Evolutionary conservation across 176 grass and related monocot species (phyloP).

Genomic region (Chloris gayana): DNA sequence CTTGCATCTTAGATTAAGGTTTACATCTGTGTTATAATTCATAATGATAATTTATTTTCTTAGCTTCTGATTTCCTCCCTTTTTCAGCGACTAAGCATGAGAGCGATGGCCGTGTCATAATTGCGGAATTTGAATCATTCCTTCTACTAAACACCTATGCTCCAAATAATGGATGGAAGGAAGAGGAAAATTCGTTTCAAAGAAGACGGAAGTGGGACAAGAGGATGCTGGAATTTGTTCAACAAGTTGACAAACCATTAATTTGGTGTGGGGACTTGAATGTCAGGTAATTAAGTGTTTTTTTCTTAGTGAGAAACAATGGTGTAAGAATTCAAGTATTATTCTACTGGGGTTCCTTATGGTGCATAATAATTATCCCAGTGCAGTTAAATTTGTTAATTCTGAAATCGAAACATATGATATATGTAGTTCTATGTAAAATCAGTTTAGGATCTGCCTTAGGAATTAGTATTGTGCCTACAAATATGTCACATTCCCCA

Average conservation of each 20-base stretch:
- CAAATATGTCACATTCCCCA: not conserved
- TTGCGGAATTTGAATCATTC: conserved; percentile 93
- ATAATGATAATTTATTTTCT: conserved; percentile 22
- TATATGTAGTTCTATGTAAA: not conserved
- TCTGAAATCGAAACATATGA: not conserved
- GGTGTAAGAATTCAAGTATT: not conserved
- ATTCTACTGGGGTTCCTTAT: not conserved
- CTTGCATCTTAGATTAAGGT: conserved; percentile 20
- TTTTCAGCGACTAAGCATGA: conserved; percentile 85
- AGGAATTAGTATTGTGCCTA: not conserved
- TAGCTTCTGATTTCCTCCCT: not conserved
- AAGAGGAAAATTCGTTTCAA: conserved; percentile 94
- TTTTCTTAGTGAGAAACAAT: not conserved
- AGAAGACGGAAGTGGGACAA: conserved; percentile 98
- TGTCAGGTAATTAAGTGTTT: conserved; percentile 67
- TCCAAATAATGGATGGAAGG: conserved; percentile 99
- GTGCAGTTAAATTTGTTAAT: conserved; percentile 4
- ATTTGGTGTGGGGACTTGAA: conserved; percentile 97
- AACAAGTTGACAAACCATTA: conserved; percentile 71
- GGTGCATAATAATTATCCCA: not conserved
- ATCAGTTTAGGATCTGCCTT: not conserved
- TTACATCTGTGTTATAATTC: conserved; percentile 20
- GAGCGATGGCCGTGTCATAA: conserved; percentile 83
- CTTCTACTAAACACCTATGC: conserved; percentile 86
- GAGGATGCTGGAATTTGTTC: conserved; percentile 92